Conservation (phyloP, 352 stramenopile genomes). For the Pythium graminicola region DNA sequence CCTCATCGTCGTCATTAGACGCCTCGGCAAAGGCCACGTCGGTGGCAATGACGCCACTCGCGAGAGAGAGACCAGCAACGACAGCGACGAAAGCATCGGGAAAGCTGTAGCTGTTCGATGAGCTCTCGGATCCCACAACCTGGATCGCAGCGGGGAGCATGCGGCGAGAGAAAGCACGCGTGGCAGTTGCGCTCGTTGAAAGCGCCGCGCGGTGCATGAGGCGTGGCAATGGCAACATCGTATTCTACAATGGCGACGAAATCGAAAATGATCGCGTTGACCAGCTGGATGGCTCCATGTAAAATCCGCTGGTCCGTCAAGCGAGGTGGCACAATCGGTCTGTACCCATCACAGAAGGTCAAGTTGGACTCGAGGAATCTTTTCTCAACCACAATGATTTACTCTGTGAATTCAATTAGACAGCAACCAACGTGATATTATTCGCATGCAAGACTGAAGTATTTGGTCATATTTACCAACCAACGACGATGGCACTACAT, state of each 20-base stretch:
- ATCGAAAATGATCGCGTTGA: neutral
- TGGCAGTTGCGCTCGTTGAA: neutral
- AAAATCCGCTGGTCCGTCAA: neutral
- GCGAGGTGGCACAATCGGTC: conserved; percentile 4
- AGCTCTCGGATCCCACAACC: neutral
- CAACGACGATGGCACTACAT: neutral
- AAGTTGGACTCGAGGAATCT: too few species aligned
- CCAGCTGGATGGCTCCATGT: neutral
- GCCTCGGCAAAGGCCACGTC: neutral
- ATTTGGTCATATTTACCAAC: too few species aligned
- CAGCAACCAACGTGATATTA: too few species aligned
- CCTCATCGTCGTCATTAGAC: conserved; percentile 13
- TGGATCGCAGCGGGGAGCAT: too few species aligned
- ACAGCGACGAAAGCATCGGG: neutral
- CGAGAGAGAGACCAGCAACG: conserved; percentile 4
- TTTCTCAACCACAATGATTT: neutral
- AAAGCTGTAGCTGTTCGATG: neutral
- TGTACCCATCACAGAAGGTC: too few species aligned
- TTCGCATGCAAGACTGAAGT: too few species aligned
- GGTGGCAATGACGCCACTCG: neutral
- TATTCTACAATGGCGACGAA: neutral
- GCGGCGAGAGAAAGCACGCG: neutral
- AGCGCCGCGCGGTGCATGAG: neutral
- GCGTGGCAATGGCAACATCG: neutral
- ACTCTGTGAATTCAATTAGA: too few species aligned